A percentile compares a stretch with the other conserved stretches of the same genome.
These are phyloP conservation scores for Citeromyces nyonsensis DNA, from an alignment of 805 yeast genomes.

Conservation along the genomic window DNA sequence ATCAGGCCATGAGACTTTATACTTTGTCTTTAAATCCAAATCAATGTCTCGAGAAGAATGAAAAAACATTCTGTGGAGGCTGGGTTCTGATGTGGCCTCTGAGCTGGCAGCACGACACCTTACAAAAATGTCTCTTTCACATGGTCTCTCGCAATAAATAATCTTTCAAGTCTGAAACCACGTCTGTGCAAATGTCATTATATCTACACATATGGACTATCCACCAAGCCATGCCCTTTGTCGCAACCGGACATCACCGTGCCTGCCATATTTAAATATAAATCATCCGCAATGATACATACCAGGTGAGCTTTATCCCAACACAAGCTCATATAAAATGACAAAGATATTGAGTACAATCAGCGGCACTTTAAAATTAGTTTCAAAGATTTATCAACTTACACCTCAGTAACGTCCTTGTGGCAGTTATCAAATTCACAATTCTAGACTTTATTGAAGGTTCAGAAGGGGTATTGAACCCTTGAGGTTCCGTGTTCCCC, in stretches of 20 bases:
- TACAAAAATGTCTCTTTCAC: no score
- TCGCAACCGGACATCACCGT: neutral
- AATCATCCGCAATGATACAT: constrained; percentile 1
- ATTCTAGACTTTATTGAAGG: constrained; percentile 24
- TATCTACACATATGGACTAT: no score
- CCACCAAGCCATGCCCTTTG: no score
- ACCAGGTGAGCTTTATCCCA: constrained; percentile 19
- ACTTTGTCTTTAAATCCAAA: no score
- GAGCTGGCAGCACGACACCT: no score
- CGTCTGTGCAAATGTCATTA: no score
- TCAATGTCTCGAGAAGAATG: no score
- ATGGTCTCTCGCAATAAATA: no score
- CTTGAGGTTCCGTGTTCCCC: constrained; percentile 5
- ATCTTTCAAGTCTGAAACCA: no score
- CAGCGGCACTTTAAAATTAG: constrained; percentile 26
- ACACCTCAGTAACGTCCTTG: constrained; percentile 34
- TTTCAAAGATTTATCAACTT: neutral
- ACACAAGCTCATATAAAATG: constrained; percentile 33
- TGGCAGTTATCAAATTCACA: constrained; percentile 40
- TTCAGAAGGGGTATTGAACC: constrained; percentile 4
- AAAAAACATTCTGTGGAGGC: no score
- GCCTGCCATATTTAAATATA: neutral
- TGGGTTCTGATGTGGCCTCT: no score
- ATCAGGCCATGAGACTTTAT: no score
- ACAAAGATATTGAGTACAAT: constrained; percentile 32